Evolutionary conservation across 805 yeast species (phyloP), one percentile per base, ranked within the genome.

Genomic region (Candida nonsorbophila): DNA sequence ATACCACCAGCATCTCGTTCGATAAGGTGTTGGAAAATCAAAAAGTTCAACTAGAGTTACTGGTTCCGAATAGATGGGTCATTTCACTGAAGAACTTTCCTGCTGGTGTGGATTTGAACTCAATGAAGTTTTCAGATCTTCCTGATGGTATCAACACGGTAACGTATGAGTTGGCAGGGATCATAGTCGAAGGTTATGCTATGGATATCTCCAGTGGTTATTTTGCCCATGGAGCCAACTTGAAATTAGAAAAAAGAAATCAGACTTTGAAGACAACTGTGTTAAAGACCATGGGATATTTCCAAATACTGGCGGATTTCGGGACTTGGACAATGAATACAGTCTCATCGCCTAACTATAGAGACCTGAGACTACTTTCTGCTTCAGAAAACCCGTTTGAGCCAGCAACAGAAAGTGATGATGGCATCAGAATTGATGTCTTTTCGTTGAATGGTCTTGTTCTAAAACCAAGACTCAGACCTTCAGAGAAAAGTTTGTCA

Each of bases 261-360:
- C 20, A 12, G 1, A 10, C 37, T n/a, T 58, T 69, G 1, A 85
- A 78, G 39, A 80, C 95, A 0, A 62, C 57, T 21, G 77, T 87
- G 1, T 83, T 90, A 92, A 70, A 79, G 1, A 79, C 83, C 22
- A 62, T 80, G 38, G 97, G 97, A 0, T 90, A 90, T 52, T 73
- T 82, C 30, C 97, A 88, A 53, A 60, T 92, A 25, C 74, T 73
- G 38, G 77, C 82, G 0, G 65, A 63, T 28, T 92, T 94, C 1
- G 95, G 95, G 0, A 25, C 65, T 3, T 84, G 84, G 80, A 50
- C 57, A 2, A 49, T 84, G n/a, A 41, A 45, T 1, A 44, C 79
- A 8, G 64, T 8, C 7, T 8, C 7, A 7, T 22, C 13, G 12
- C 20, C 7, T 18, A 7, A 18, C 20, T 4, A 9, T 13, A 17